These are phyloP conservation scores for Xylariaceae sp. DNA, from an alignment of 2,329 filamentous ascomycete genomes.

Conservation along the genomic window DNA sequence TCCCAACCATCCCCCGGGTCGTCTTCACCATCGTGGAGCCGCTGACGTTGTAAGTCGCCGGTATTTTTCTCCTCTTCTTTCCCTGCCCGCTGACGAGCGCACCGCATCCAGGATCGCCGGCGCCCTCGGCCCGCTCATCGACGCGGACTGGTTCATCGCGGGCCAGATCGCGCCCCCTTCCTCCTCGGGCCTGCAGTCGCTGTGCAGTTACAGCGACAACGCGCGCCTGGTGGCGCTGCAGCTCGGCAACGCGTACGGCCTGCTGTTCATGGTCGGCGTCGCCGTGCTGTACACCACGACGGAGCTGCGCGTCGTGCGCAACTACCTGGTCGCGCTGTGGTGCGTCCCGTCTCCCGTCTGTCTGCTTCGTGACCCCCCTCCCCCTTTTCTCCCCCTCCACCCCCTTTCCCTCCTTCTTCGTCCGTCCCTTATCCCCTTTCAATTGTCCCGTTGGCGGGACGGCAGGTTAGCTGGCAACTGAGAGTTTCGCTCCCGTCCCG, in stretches of 20 bases:
- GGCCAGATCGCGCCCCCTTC: constrained; percentile 46
- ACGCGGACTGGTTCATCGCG: constrained; percentile 54
- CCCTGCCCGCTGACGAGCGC: no score
- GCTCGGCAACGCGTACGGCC: constrained; percentile 62
- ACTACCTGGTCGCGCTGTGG: constrained; percentile 59
- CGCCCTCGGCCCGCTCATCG: constrained; percentile 46
- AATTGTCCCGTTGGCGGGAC: neutral
- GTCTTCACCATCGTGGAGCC: constrained; percentile 64
- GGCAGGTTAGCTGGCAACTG: no score
- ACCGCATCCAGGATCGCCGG: constrained; percentile 57
- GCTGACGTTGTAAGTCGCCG: constrained; percentile 56
- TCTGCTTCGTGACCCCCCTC: neutral
- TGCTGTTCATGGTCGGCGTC: constrained; percentile 57
- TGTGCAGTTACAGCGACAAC: no score
- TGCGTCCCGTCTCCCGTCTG: constrained; percentile 19
- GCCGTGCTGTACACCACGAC: constrained; percentile 56
- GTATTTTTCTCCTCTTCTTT: no score
- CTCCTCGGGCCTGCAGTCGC: constrained; percentile 24
- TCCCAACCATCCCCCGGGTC: constrained; percentile 56
- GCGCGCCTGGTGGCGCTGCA: constrained; percentile 55
- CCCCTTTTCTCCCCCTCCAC: neutral
- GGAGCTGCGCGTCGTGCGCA: constrained; percentile 58
- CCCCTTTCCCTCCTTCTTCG: constrained; percentile 12
- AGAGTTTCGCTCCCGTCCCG: no score
- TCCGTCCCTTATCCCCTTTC: no score